Conservation (phyloP, 345 rosid genomes). For the Hypericum androsaemum region DNA sequence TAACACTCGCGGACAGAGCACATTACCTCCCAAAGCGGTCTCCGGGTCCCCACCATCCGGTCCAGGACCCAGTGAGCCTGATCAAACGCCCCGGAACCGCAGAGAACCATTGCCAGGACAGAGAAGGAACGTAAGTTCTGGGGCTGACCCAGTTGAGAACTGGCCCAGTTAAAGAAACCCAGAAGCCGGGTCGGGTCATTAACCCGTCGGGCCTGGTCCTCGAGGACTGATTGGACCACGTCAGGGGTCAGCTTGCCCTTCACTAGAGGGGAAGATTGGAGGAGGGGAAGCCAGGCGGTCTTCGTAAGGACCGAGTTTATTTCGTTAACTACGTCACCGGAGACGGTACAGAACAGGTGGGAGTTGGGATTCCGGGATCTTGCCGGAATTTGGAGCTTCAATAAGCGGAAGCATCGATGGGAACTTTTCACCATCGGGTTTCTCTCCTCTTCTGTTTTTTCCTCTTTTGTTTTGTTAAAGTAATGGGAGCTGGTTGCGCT, state of each 20-base stretch:
- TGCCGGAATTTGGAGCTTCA: no score
- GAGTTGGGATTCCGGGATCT: no score
- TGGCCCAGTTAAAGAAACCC: conserved; percentile 56
- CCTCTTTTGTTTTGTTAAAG: no score
- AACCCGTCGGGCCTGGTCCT: conserved; percentile 28
- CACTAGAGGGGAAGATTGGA: conserved; percentile 29
- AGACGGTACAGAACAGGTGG: no score
- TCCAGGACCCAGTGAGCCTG: conserved; percentile 32
- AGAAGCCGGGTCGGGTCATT: conserved; percentile 46
- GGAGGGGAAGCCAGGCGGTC: conserved; percentile 38
- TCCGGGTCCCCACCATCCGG: conserved; percentile 34
- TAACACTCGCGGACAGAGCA: conserved; percentile 36
- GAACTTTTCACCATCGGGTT: no score
- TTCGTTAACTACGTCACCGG: conserved; percentile 19
- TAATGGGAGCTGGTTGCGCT: no score
- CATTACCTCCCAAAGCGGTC: conserved; percentile 35
- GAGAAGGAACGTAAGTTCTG: conserved; percentile 48
- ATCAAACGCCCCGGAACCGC: conserved; percentile 33
- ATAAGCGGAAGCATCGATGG: no score
- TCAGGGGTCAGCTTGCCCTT: conserved; percentile 39
- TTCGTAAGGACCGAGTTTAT: conserved; percentile 36
- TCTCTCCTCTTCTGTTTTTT: no score
- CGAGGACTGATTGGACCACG: conserved; percentile 48
- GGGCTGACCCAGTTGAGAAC: conserved; percentile 22
- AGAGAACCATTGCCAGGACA: conserved; percentile 35